These are phyloP conservation scores for Malassezia obtusa DNA, from an alignment of 1,284 basidiomycete genomes.

Conservation along the genomic window DNA sequence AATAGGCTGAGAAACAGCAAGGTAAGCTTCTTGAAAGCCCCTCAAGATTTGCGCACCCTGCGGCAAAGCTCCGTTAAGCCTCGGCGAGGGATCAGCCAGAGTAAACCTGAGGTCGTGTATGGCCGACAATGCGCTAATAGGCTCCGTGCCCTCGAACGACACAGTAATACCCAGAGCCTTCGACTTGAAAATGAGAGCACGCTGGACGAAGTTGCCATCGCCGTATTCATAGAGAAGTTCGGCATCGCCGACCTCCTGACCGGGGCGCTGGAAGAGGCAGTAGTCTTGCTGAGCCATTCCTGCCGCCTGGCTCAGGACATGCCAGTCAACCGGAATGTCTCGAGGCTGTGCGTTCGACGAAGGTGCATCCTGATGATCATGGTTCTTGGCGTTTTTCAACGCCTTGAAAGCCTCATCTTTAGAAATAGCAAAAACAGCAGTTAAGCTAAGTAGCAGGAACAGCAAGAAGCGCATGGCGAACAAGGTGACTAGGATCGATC, in stretches of 20 bases:
- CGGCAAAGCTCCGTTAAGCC: slow-evolving; percentile 19
- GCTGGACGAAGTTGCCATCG: slow-evolving; percentile 22
- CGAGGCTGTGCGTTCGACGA: neutral
- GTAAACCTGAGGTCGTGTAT: slow-evolving; percentile 26
- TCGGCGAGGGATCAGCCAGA: slow-evolving; percentile 17
- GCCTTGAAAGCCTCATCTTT: neutral
- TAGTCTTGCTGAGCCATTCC: slow-evolving; percentile 1
- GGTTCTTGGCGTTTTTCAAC: neutral
- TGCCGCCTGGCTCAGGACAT: neutral
- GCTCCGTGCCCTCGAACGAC: slow-evolving; percentile 31
- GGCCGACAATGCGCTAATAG: slow-evolving; percentile 22
- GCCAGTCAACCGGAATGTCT: neutral
- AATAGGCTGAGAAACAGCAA: neutral
- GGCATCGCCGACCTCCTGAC: slow-evolving; percentile 18
- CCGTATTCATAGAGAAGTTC: slow-evolving; percentile 24
- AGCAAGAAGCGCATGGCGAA: no score
- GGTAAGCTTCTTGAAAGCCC: slow-evolving; percentile 35
- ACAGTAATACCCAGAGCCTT: slow-evolving; percentile 24
- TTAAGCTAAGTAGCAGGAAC: no score
- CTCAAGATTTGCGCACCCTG: slow-evolving; percentile 18
- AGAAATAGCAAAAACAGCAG: no score
- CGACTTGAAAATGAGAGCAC: slow-evolving; percentile 26
- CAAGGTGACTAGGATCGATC: no score
- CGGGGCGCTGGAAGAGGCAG: neutral
- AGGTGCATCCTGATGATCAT: neutral